Base-by-base conservation (phyloP, 1,139 yeast species). In the Yamadazyma oceani region DNA sequence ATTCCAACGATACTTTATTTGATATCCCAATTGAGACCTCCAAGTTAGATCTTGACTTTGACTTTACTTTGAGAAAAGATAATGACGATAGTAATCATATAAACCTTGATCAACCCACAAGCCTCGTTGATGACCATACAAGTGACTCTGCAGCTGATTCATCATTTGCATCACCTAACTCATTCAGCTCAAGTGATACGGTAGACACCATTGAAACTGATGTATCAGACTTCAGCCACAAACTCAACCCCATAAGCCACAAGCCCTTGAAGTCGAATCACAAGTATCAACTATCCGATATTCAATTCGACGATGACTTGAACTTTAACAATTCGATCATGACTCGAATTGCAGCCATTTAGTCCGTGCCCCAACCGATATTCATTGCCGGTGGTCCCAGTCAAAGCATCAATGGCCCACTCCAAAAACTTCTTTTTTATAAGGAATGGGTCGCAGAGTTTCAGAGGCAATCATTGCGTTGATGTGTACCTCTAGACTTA, bases 1-100 rank as follows among this genome's bases (percentile, higher is more conserved):
- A 41, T 33, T 51, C 58, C 15, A 45, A 47, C 35, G 56, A 51
- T 26, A 51, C 60, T 19, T 46, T 53, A 24, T 40, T 48, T 14
- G 51, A 45, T 30, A 37, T 41, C 23, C 40, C 45, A 5, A 36
- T 42, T n/a, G 45, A 46, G 16, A 23, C 31, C 3, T 32, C 45
- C 15, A 40, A 40, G 16, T 31, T 42, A 17, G 44, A 40, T 17
- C 16, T 37, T 3, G 46, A 46, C 26, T 41, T 43, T 29, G 27
- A 32, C 12, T 31, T 31, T 32, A 14, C 19, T 22, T 16, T 10
- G 19, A 19, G 8, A 8, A 8, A 19, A 19, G 5, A 19, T 19
- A 8, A 19, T 19, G 5, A 19, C 21, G 8, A 5, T 19, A 8
- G 21, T 19, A n/a, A n/a, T n/a, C n/a, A n/a, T n/a, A n/a, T n/a